phyloP scores from a whole-genome alignment of 2,329 filamentous ascomycete species.

The Ophiostoma himal-ulmi region DNA sequence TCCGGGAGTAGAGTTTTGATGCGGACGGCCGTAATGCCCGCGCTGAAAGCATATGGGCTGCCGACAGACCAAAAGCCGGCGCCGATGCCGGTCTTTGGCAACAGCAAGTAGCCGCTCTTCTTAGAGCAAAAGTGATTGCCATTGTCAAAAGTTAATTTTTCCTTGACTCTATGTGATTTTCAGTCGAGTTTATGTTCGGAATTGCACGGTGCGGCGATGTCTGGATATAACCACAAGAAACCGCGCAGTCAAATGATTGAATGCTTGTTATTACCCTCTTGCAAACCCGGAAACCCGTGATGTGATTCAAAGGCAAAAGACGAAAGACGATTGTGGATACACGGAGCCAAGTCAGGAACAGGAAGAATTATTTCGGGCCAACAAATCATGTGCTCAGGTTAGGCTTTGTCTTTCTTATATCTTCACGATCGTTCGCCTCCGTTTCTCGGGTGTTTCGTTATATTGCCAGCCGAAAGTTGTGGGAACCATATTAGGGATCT shows the following conservation, averaged over 20 bases:
- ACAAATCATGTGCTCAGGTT: background rate
- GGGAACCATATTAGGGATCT: background rate
- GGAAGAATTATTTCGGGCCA: background rate
- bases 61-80: constrained; percentile 1
- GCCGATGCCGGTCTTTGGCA: constrained; percentile 3
- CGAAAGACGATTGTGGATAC: constrained; percentile 2
- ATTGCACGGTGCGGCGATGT: too few species aligned
- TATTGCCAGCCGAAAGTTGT: background rate
- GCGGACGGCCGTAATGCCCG: background rate
- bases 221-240: background rate
- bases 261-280: background rate
- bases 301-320: background rate
- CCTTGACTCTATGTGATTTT: too few species aligned
- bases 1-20: background rate
- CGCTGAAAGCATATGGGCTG: background rate
- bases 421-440: constrained; percentile 2
- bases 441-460: constrained; percentile 8
- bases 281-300: background rate
- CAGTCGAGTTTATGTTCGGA: too few species aligned
- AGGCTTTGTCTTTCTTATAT: background rate
- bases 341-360: background rate
- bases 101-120: background rate
- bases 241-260: background rate
- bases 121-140: background rate
- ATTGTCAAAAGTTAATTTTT: background rate